Evolutionary conservation across 2,329 filamentous ascomycete genomes (phyloP), one percentile per base, ranked within the genome.

Genomic region (Alternaria viburni): DNA sequence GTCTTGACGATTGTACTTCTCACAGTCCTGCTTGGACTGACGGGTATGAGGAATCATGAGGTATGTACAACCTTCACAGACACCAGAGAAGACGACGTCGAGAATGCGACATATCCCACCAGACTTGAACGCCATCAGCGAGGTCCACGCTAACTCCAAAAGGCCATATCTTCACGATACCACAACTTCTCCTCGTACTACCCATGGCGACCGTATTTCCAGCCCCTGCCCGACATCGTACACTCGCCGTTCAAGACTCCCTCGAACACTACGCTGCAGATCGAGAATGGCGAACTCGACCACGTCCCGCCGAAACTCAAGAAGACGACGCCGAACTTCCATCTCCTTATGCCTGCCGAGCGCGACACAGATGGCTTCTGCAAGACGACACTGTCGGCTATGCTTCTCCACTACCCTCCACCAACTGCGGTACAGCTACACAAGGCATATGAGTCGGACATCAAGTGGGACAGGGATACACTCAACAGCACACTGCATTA

Each of bases 401-500:
- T 87, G 76, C 81, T 88, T n/a, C 78, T 88, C 43, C 83, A 86
- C 62, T 89, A 88, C 57, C 87, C 88, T 10, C 84, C 86, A 13
- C 85, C 87, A 7, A 87, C 85, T 1, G 72, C 88, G 28, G 79
- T 88, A 64, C 83, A 83, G 50, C 84, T 84, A 15, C 76, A 81
- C 76, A 55, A 67, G 17, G 59, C 54, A 4, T 72, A 69, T 17
- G 57, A 65, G 9, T 62, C 58, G 11, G 56, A 67, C 10, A 54
- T 61, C 8, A 67, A 83, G 59, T 79, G 75, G 62, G 81, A 85
- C 73, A 76, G 84, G 50, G 81, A 81, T 45, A 83, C 81, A 58
- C 75, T 87, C 15, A 76, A 78, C 8, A 81, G 80, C 4, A 81
- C 85, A 28, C 75, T 83, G 59, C 76, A 82, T 9, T 87, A 85